A percentile compares a stretch with the other conserved stretches of the same genome.
These are phyloP conservation scores for Sugiyamaella lignohabitans DNA, from an alignment of 805 yeast species.

Conservation along the genomic window DNA sequence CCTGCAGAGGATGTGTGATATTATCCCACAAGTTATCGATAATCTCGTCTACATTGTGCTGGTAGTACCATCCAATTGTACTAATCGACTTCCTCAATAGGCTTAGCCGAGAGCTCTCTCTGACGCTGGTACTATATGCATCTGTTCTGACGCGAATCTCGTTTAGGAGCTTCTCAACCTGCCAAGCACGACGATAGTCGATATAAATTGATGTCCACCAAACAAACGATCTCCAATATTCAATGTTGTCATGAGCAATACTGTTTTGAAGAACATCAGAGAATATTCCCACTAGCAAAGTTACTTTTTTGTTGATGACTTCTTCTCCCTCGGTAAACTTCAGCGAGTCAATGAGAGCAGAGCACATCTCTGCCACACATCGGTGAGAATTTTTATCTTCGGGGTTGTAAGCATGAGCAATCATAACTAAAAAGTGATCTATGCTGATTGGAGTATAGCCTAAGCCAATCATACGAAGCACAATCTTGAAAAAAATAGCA, in stretches of 20 bases:
- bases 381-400: constrained; percentile 75
- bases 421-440: constrained; percentile 46
- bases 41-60: constrained; percentile 38
- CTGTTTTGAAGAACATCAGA: constrained; percentile 35
- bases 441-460: constrained; percentile 40
- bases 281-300: constrained; percentile 36
- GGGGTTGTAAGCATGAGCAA: constrained; percentile 46
- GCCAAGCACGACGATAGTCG: constrained; percentile 52
- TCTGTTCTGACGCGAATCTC: constrained; percentile 41
- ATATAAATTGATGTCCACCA: constrained; percentile 67
- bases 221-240: constrained; percentile 68
- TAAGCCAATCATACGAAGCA: constrained; percentile 45
- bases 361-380: constrained; percentile 60
- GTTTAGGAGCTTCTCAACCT: constrained; percentile 41
- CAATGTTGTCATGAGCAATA: constrained; percentile 64
- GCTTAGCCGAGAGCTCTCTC: constrained; percentile 53
- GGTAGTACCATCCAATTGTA: constrained; percentile 50
- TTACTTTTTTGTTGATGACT: constrained; percentile 11
- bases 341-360: constrained; percentile 49
- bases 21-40: constrained; percentile 42
- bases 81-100: constrained; percentile 48
- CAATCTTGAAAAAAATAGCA: constrained; percentile 48
- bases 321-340: constrained; percentile 9
- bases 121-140: constrained; percentile 54
- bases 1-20: constrained; percentile 60